Evolutionary conservation across 257 asterid genomes (phyloP), one percentile per base, ranked within the genome.

Genomic region (Ilex aquifolium): DNA sequence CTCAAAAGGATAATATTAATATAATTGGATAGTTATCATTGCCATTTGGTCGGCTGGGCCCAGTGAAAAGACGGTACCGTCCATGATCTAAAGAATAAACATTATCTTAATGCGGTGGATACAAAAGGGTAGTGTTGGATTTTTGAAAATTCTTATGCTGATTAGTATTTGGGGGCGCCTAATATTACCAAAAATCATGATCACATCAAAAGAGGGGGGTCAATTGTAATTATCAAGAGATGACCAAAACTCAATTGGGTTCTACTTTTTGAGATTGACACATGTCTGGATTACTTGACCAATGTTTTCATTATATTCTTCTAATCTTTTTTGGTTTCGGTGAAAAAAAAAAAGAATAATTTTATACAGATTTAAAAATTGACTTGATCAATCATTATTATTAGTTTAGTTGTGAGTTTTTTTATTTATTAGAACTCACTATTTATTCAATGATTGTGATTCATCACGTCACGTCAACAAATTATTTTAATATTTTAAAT

Each of bases 161-260:
- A 60, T 61, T 54, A 60, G 27, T 21, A 21, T 21, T 21, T 21
- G 27, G 57, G 31, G 60, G 75, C 73, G 76, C 79, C 78, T 72
- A 69, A 69, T 77, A 59, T 8, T 69, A 65, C 79, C 62, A 75
- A 60, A 50, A 17, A 56, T 62, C 10, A 32, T 76, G 50, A 69
- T 65, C 73, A 76, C 73, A 71, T 65, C 76, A 76, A 59, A 49
- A 1, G 27, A 1, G 27, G 27, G 27, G 40, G 66, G 65, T 60
- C 63, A 60, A 76, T 60, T 64, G 36, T 61, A 55, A 68, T 68
- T 56, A 68, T 61, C 59, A 21, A 52, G n/a, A 57, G 72, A 68
- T 68, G 64, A 65, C 61, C 72, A 57, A 51, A 64, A 56, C 16
- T 46, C 61, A 40, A n/a, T 54, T 56, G 30, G 59, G 8, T 17